A percentile compares a stretch with the other conserved stretches of the same genome.
Evolutionary conservation across 768 basidiomycete species (phyloP).

Genomic region (Auricularia heimuer): DNA sequence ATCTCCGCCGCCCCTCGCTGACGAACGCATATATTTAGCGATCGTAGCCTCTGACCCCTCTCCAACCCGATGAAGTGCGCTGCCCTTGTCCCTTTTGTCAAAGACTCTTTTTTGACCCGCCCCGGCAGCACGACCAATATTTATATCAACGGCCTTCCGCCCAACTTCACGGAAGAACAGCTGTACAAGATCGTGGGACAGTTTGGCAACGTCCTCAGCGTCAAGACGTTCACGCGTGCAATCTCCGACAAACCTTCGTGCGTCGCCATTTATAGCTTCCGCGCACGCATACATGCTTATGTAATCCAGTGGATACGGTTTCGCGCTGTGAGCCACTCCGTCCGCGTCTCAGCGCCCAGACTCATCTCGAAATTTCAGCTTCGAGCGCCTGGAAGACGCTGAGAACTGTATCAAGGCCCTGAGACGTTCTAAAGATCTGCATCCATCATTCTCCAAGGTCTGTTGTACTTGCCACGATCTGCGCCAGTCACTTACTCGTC

Average conservation of each 20-base stretch:
- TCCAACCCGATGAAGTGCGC: neutral
- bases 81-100: neutral
- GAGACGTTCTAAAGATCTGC: conserved; percentile 63
- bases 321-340: conserved; percentile 52
- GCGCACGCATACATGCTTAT: neutral
- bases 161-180: conserved; percentile 73
- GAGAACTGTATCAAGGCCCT: conserved; percentile 65
- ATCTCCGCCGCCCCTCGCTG: neutral
- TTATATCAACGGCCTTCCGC: conserved; percentile 81
- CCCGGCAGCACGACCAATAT: conserved; percentile 54
- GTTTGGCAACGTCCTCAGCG: conserved; percentile 69
- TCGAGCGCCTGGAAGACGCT: conserved; percentile 54
- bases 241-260: conserved; percentile 59
- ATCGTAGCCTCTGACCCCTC: neutral
- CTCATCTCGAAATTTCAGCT: conserved; percentile 32
- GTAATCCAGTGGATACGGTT: conserved; percentile 56
- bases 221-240: conserved; percentile 75
- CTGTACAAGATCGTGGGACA: conserved; percentile 59
- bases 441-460: conserved; percentile 84
- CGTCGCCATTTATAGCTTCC: neutral
- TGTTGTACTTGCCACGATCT: conserved; percentile 10
- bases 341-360: neutral
- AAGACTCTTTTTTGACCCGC: neutral
- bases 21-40: neutral
- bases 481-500: conserved; percentile 3